Evolutionary conservation across 139 green algal genomes (phyloP).

Genomic region (Microglena sp.): DNA sequence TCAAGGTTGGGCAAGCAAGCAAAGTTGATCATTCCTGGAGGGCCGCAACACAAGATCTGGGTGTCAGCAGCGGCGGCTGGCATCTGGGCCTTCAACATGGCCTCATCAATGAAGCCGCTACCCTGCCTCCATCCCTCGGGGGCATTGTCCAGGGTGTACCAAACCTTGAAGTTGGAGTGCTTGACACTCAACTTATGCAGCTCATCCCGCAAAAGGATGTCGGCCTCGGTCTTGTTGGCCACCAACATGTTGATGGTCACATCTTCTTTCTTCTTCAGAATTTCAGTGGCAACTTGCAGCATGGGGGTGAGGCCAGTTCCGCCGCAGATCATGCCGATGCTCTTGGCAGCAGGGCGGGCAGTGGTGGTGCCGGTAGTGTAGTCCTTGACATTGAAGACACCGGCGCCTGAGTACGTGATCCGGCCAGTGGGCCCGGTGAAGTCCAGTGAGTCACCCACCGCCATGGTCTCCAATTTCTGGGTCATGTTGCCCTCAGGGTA

Average conservation of each 20-base stretch:
- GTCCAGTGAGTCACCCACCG: constrained; percentile 80
- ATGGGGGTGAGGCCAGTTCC: constrained; percentile 41
- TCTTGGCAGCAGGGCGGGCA: constrained; percentile 13
- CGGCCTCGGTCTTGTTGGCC: constrained; percentile 81
- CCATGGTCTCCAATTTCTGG: constrained; percentile 52
- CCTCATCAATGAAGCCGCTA: constrained; percentile 64
- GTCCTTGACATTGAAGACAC: constrained; percentile 44
- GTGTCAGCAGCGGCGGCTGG: constrained; percentile 17
- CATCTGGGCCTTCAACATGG: constrained; percentile 52
- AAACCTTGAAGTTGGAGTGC: constrained; percentile 54
- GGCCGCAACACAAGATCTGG: constrained; percentile 75
- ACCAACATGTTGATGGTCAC: constrained; percentile 82
- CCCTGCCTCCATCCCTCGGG: constrained; percentile 48
- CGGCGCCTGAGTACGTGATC: constrained; percentile 70
- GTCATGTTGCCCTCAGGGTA: constrained; percentile 65
- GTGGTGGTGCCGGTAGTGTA: neutral
- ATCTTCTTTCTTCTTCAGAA: constrained; percentile 74
- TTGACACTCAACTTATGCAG: constrained; percentile 66
- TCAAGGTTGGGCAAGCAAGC: constrained; percentile 57
- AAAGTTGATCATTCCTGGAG: constrained; percentile 73
- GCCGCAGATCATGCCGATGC: constrained; percentile 66
- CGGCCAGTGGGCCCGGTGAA: constrained; percentile 89
- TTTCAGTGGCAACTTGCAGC: constrained; percentile 60
- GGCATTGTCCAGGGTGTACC: constrained; percentile 3
- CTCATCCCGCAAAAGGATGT: constrained; percentile 89